Evolutionary conservation across 2,329 filamentous ascomycete species (phyloP).

Genomic region (Volutella citrinella): DNA sequence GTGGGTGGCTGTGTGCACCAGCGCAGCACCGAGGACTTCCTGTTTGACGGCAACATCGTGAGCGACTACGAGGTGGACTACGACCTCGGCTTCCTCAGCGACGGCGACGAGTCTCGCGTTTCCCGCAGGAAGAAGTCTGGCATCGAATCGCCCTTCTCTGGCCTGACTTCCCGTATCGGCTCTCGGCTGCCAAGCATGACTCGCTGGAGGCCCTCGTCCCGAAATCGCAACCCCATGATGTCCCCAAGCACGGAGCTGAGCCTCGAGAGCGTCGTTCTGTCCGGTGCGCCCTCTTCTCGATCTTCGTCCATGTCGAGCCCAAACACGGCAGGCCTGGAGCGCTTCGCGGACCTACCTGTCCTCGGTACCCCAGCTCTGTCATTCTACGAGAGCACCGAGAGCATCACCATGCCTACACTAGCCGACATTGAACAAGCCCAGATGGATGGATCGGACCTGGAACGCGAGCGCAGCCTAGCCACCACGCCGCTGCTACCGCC

Average conservation of each 20-base stretch:
- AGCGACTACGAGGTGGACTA: slow-evolving; percentile 55
- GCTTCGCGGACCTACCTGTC: slow-evolving; percentile 48
- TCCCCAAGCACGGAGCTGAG: slow-evolving; percentile 77
- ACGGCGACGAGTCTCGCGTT: slow-evolving; percentile 51
- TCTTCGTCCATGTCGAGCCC: slow-evolving; percentile 74
- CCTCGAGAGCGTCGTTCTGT: slow-evolving; percentile 69
- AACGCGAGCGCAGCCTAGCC: slow-evolving; percentile 59
- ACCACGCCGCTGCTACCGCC: slow-evolving; percentile 85
- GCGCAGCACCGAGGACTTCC: slow-evolving; percentile 38
- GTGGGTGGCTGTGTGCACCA: slow-evolving; percentile 59
- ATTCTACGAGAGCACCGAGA: slow-evolving; percentile 59
- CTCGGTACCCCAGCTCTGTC: slow-evolving; percentile 63
- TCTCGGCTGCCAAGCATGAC: slow-evolving; percentile 55
- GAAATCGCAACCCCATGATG: slow-evolving; percentile 43
- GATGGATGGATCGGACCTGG: slow-evolving; percentile 47
- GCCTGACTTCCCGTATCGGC: slow-evolving; percentile 63
- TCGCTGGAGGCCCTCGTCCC: slow-evolving; percentile 46
- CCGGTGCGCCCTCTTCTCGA: slow-evolving; percentile 67
- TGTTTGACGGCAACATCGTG: slow-evolving; percentile 35
- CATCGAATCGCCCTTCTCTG: slow-evolving; percentile 58
- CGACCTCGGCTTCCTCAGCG: slow-evolving; percentile 64
- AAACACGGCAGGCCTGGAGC: slow-evolving; percentile 43
- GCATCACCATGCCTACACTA: slow-evolving; percentile 48
- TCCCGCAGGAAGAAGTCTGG: slow-evolving; percentile 53
- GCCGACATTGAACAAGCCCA: slow-evolving; percentile 26